Base-by-base conservation (phyloP, 1,284 basidiomycete species). In the Tremellales sp. region DNA sequence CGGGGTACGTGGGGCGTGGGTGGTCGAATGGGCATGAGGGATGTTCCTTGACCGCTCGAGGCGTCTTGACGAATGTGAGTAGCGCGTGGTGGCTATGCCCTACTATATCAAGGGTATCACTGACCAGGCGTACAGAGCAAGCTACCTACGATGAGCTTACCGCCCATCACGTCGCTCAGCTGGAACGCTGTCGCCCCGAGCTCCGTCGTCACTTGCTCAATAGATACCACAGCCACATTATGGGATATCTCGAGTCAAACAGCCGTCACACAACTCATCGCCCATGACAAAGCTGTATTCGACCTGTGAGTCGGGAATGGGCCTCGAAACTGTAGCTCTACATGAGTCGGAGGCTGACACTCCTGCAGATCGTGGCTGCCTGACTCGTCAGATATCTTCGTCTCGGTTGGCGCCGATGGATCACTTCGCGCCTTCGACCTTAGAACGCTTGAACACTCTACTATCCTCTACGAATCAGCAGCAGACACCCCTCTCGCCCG, bases 371-470 rank as follows among this genome's bases (percentile, higher is more conserved):
- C 90, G 36, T 97, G 96, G 94, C 82, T 97, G n/a, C 96, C 96
- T 2, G 84, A 86, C n/a, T 94, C 89, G 11, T 88, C 89, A 3
- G 93, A 98, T 71, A 93, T 97, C 57, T 99, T 99, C 73, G 93
- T 97, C 27, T 94, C 90, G 13, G 96, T 98, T 19, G 96, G 96
- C 22, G 96, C 94, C 12, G 96, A 99, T 68, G 96, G 96, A 11
- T 91, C 87, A 52, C 78, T 98, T 31, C 87, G 96, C 43, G 93
- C 96, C 7, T 99, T 98, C 69, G 96, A 99, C 73, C 77, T 98
- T 49, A 85, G 96, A 33, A 89, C 87, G 60, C 80, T 98, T 40
- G 96, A 98, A 70, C 96, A 98, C 74, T 97, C 92, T 7, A 99
- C 96, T 2, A 99, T 98, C 63, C 80, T 98, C 40, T 99, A 97